Conservation (phyloP, 805 yeast species). For the Teunomyces atbi region DNA sequence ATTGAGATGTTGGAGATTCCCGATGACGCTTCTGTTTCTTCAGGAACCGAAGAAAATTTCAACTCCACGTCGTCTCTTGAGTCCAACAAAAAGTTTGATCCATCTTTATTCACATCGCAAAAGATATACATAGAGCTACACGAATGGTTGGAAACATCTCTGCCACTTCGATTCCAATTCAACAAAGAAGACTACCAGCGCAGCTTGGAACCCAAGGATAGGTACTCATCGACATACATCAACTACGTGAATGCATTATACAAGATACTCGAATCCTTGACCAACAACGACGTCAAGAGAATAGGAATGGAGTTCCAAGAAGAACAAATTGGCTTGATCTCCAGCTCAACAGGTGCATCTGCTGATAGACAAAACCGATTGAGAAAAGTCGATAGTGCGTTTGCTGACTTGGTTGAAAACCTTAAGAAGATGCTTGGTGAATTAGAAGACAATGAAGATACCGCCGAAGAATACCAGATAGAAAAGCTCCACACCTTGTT, state of each 20-base stretch:
- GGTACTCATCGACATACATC: slow-evolving; percentile 40
- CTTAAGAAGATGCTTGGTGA: slow-evolving; percentile 28
- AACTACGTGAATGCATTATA: slow-evolving; percentile 51
- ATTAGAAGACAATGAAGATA: slow-evolving; percentile 26
- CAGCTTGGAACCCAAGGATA: slow-evolving; percentile 31
- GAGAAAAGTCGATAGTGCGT: slow-evolving; percentile 22
- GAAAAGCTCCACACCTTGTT: slow-evolving; percentile 40
- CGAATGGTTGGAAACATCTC: slow-evolving; percentile 44
- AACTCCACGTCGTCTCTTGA: slow-evolving; percentile 9
- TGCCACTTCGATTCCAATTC: slow-evolving; percentile 37
- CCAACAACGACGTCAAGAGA: slow-evolving; percentile 16
- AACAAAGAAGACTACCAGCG: slow-evolving; percentile 40
- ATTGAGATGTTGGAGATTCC: slow-evolving; percentile 46
- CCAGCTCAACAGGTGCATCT: not conserved
- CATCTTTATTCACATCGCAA: slow-evolving; percentile 10
- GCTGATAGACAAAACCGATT: not conserved
- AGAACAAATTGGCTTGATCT: slow-evolving; percentile 30
- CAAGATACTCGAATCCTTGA: slow-evolving; percentile 46
- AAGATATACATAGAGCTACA: slow-evolving; percentile 40
- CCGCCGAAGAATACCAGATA: slow-evolving; percentile 10
- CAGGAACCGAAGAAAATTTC: slow-evolving; percentile 18
- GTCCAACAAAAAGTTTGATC: not conserved
- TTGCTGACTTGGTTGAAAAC: slow-evolving; percentile 25
- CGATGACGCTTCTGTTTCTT: slow-evolving; percentile 25
- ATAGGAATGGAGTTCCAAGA: slow-evolving; percentile 15